Conservation (phyloP, 2,329 filamentous ascomycete genomes). For the Talaromyces sp. region DNA sequence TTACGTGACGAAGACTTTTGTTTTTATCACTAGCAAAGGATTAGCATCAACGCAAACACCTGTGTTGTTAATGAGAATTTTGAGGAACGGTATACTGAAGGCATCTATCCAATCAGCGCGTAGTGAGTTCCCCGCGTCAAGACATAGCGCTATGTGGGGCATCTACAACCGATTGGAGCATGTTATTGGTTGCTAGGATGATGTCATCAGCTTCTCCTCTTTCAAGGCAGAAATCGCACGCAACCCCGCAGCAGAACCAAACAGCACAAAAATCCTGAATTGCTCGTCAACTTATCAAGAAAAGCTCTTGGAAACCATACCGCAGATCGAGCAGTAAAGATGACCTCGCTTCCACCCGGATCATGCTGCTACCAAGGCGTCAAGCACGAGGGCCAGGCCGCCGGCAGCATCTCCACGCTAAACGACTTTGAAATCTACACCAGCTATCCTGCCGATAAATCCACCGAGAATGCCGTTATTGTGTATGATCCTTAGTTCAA, state of each 20-base stretch:
- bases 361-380: slow-evolving; percentile 15
- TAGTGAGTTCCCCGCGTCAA: background rate
- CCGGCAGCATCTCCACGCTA: slow-evolving; percentile 33
- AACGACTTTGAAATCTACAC: slow-evolving; percentile 43
- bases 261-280: background rate
- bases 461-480: slow-evolving; percentile 44
- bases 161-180: background rate
- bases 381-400: slow-evolving; percentile 37
- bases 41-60: too few species aligned
- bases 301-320: background rate
- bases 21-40: background rate
- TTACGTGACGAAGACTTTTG: too few species aligned
- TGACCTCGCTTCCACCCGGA: slow-evolving; percentile 6
- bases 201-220: background rate
- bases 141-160: background rate
- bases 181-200: background rate
- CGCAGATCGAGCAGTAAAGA: background rate
- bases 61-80: background rate
- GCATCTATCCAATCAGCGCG: background rate
- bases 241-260: background rate
- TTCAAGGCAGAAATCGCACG: background rate
- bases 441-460: slow-evolving; percentile 41
- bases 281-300: background rate
- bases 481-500: slow-evolving; percentile 19
- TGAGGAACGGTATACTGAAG: background rate